Conservation (phyloP, 2,329 filamentous ascomycete species). For the Harringtonia aguacate region DNA sequence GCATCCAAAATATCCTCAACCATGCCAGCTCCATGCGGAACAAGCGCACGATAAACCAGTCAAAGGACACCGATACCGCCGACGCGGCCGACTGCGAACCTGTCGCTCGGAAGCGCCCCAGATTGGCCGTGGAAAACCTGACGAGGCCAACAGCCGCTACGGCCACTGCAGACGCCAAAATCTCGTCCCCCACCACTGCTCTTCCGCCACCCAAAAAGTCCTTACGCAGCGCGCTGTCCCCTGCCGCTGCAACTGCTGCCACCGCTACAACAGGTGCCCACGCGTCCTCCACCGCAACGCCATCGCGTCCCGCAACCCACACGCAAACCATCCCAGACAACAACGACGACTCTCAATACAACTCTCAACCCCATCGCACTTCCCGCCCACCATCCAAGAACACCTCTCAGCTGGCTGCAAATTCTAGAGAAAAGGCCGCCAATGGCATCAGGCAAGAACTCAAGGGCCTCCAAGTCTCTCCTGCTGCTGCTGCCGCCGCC, state of each 20-base stretch:
- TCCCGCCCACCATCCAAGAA: not conserved
- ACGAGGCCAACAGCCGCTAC: not conserved
- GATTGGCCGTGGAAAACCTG: conserved; percentile 27
- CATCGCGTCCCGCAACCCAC: not conserved
- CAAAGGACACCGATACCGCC: not conserved
- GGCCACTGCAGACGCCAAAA: not conserved
- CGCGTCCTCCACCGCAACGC: not conserved
- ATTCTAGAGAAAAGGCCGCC: conserved; percentile 45
- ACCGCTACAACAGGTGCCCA: not conserved
- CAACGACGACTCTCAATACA: not conserved
- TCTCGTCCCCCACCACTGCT: not conserved
- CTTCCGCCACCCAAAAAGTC: not conserved
- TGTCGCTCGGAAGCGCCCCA: conserved; percentile 33
- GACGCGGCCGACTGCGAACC: not conserved
- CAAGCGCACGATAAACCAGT: conserved; percentile 8
- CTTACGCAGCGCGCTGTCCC: not conserved
- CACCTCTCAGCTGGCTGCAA: conserved; percentile 24
- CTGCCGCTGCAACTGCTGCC: not conserved
- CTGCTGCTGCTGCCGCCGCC: conserved; percentile 23
- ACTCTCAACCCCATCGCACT: conserved; percentile 5
- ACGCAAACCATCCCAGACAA: not conserved
- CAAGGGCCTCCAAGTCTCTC: conserved; percentile 40
- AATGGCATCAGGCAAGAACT: conserved; percentile 54
- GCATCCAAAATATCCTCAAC: conserved; percentile 10
- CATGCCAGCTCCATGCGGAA: conserved; percentile 8